Percentiles rank a stretch among this genome's conserved stretches.
Conservation (phyloP, 2,329 filamentous ascomycete genomes). For the Colletotrichum siamense region DNA sequence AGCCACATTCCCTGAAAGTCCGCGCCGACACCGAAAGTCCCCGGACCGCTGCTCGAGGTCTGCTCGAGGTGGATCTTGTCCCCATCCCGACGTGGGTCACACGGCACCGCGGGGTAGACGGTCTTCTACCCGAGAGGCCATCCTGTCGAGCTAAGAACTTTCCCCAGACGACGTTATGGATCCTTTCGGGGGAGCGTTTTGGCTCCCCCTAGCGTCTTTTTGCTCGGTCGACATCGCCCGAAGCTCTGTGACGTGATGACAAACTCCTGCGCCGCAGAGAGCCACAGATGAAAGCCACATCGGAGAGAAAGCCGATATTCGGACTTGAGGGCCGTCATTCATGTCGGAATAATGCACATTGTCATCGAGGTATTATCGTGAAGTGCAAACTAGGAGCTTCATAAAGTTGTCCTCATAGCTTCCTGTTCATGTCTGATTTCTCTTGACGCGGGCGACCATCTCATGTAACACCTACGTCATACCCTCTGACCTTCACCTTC, state of each 20-base stretch:
- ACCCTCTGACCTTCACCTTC: not conserved
- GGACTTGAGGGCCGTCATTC: not conserved
- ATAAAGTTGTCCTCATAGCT: not conserved
- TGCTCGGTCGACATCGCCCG: not conserved
- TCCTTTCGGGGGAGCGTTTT: not conserved
- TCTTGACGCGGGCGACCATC: not conserved
- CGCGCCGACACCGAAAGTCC: not conserved
- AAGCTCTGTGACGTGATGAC: not conserved
- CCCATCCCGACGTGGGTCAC: not conserved
- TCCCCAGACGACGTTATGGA: not conserved
- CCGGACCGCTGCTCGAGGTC: not conserved
- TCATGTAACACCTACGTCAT: not conserved
- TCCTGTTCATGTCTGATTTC: not conserved
- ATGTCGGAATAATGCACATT: not conserved
- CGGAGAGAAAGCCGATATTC: not conserved
- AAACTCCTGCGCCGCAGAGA: not conserved
- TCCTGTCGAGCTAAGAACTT: not conserved
- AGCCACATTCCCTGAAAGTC: not conserved
- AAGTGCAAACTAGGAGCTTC: not conserved
- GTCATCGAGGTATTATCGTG: not conserved
- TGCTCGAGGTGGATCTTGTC: not conserved
- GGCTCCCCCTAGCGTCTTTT: not conserved
- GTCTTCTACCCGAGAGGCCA: slow-evolving; percentile 7
- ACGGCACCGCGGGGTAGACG: not conserved
- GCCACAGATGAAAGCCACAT: not conserved